Evolutionary conservation across 2,329 filamentous ascomycete genomes (phyloP).

Genomic region (Helotiales sp.): DNA sequence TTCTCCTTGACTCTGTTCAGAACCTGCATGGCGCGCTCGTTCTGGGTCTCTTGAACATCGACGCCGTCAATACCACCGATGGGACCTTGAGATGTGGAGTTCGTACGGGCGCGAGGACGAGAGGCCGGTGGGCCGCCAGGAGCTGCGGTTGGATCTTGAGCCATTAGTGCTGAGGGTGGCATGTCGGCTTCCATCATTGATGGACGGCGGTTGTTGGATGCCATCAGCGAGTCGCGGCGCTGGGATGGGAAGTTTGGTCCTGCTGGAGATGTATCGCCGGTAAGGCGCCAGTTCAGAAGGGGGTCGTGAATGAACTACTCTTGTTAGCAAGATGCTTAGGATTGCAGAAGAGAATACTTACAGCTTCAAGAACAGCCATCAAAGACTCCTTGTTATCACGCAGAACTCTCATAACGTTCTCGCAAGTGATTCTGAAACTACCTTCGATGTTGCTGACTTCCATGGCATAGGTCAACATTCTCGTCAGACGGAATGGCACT

Average conservation of each 20-base stretch:
- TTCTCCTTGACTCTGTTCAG: constrained; percentile 93
- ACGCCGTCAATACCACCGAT: constrained; percentile 24
- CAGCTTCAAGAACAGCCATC: constrained; percentile 96
- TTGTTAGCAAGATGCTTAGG: constrained; percentile 29
- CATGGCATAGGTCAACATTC: constrained; percentile 99
- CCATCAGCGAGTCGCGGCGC: constrained; percentile 57
- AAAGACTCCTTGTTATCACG: constrained; percentile 97
- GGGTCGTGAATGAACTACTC: constrained; percentile 95
- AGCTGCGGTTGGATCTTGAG: constrained; percentile 43
- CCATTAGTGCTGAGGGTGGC: constrained; percentile 63
- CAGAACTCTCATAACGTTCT: constrained; percentile 97
- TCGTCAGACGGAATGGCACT: constrained; percentile 94
- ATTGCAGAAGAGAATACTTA: constrained; percentile 57
- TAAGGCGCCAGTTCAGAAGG: constrained; percentile 95
- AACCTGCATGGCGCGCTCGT: constrained; percentile 90
- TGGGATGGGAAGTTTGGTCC: constrained; percentile 71
- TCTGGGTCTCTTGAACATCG: constrained; percentile 78
- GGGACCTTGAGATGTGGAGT: constrained; percentile 56
- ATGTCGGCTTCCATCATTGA: constrained; percentile 71
- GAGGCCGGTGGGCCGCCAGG: constrained; percentile 53
- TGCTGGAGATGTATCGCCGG: constrained; percentile 62
- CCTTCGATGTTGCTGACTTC: constrained; percentile 99
- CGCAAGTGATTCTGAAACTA: constrained; percentile 96
- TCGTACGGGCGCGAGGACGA: constrained; percentile 62
- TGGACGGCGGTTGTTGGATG: constrained; percentile 59